Evolutionary conservation across 768 basidiomycete genomes (phyloP).

Genomic region (Coprinopsis cinerea): DNA sequence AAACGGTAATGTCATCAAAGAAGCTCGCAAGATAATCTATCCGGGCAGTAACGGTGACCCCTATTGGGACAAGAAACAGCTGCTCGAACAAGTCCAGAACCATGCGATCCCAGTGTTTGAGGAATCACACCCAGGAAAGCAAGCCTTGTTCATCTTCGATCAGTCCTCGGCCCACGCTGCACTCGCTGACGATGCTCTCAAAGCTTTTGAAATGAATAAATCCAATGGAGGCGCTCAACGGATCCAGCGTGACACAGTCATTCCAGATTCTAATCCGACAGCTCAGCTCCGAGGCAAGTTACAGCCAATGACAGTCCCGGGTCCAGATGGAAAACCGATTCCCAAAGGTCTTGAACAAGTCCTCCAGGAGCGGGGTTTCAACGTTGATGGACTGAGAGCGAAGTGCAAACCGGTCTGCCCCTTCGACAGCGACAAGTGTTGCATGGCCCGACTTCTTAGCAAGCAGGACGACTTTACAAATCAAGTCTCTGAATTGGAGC

Average conservation of each 20-base stretch:
- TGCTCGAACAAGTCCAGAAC: conserved; percentile 26
- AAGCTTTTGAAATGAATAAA: conserved; percentile 38
- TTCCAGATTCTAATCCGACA: conserved; percentile 30
- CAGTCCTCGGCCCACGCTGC: conserved; percentile 37
- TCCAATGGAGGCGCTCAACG: conserved; percentile 33
- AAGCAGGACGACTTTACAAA: neutral
- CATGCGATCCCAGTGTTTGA: conserved; percentile 32
- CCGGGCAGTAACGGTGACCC: conserved; percentile 30
- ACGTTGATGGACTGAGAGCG: conserved; percentile 23
- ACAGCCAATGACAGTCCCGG: conserved; percentile 29
- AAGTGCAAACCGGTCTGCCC: conserved; percentile 33
- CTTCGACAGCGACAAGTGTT: neutral
- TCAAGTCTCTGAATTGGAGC: neutral
- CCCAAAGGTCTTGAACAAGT: conserved; percentile 29
- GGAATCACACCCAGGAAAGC: conserved; percentile 24
- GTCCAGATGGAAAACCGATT: conserved; percentile 14
- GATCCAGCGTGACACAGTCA: conserved; percentile 28
- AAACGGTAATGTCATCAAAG: conserved; percentile 20
- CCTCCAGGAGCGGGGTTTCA: conserved; percentile 35
- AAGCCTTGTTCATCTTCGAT: conserved; percentile 34
- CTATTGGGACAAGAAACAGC: conserved; percentile 33
- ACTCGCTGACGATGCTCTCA: conserved; percentile 31
- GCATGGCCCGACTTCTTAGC: neutral
- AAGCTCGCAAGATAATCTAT: conserved; percentile 32
- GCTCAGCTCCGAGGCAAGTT: conserved; percentile 18